phyloP scores from a whole-genome alignment of 2,329 filamentous ascomycete genomes.

The Diaporthe humulicola region DNA sequence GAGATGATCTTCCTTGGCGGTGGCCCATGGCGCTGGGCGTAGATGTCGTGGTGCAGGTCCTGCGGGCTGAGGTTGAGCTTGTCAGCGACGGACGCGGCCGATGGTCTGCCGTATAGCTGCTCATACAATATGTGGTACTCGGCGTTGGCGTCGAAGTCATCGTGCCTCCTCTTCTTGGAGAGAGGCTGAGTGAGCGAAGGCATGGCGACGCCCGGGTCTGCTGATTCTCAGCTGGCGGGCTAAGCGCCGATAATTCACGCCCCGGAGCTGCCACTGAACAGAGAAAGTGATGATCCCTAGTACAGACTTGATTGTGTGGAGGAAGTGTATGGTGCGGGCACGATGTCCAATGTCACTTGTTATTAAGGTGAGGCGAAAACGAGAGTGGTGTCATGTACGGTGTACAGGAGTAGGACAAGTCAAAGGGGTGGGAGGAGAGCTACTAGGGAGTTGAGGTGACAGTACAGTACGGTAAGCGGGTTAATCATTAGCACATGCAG shows the following conservation, averaged over 20 bases:
- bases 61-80: constrained; percentile 33
- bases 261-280: not conserved
- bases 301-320: not conserved
- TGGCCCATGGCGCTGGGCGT: constrained; percentile 32
- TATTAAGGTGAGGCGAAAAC: not conserved
- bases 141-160: constrained; percentile 33
- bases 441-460: constrained; percentile 10
- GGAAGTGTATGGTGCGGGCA: not conserved
- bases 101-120: not conserved
- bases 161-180: constrained; percentile 37
- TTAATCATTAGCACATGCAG: constrained; percentile 27
- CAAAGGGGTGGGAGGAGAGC: constrained; percentile 4
- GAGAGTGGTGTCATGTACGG: constrained; percentile 1
- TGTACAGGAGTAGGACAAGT: not conserved
- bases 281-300: not conserved
- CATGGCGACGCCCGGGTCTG: constrained; percentile 26
- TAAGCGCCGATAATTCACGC: constrained; percentile 12
- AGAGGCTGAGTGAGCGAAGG: constrained; percentile 38
- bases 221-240: constrained; percentile 21
- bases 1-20: constrained; percentile 36
- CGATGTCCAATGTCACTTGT: not conserved
- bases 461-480: constrained; percentile 16
- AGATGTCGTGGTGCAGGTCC: constrained; percentile 34
- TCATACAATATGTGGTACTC: constrained; percentile 39
- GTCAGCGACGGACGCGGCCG: constrained; percentile 36